phyloP scores from a whole-genome alignment of 345 rosid species.

The Sapria himalayana region DNA sequence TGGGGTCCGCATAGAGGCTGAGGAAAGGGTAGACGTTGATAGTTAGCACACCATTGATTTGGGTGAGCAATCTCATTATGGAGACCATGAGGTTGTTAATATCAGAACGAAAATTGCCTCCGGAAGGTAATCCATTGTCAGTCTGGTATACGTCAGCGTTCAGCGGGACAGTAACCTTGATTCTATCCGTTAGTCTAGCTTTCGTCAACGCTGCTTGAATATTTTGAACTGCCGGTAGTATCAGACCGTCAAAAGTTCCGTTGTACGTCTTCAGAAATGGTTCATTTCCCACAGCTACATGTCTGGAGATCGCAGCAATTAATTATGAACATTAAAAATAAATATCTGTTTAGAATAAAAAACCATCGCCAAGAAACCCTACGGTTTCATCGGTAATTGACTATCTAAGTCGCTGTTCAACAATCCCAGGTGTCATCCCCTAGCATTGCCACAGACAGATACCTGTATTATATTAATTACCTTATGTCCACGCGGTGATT shows the following conservation, averaged over 20 bases:
- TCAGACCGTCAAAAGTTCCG: conserved; percentile 36
- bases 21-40: conserved; percentile 89
- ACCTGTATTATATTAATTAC: conserved; percentile 13
- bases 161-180: conserved; percentile 58
- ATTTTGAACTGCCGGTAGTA: conserved; percentile 63
- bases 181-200: conserved; percentile 55
- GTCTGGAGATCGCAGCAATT: conserved; percentile 19
- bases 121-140: conserved; percentile 33
- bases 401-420: too few relatives aligned
- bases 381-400: too few relatives aligned
- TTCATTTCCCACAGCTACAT: conserved; percentile 90
- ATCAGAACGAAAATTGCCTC: conserved; percentile 70
- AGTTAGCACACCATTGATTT: conserved; percentile 48
- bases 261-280: conserved; percentile 75
- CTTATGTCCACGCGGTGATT: conserved; percentile 53
- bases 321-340: background rate
- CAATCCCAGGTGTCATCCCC: too few relatives aligned
- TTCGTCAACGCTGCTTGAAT: conserved; percentile 60
- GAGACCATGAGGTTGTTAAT: conserved; percentile 57
- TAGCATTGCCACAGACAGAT: background rate
- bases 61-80: conserved; percentile 52
- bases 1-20: conserved; percentile 50
- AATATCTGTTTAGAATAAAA: background rate
- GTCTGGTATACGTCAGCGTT: conserved; percentile 73
- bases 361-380: background rate